These are phyloP conservation scores for Exserohilum rostratum DNA, from an alignment of 2,329 filamentous ascomycete species.

Conservation along the genomic window DNA sequence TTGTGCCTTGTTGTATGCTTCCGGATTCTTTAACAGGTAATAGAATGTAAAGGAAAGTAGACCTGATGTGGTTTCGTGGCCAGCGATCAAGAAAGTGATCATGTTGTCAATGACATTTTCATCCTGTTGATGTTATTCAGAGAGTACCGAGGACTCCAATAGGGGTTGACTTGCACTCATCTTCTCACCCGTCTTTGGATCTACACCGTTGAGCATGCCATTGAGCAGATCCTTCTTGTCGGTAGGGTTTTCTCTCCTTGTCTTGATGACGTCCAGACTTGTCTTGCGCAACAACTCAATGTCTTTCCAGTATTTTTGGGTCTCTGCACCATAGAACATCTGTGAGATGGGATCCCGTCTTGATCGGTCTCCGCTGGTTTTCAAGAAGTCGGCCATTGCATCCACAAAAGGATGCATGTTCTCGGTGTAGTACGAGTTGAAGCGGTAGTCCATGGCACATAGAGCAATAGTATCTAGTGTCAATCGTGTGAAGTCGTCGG, in stretches of 20 bases:
- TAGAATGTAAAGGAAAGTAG: slow-evolving; percentile 55
- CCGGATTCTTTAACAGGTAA: slow-evolving; percentile 60
- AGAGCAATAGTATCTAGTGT: slow-evolving; percentile 49
- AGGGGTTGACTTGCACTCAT: slow-evolving; percentile 48
- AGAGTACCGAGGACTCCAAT: no score
- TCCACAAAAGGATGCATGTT: slow-evolving; percentile 47
- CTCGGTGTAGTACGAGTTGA: slow-evolving; percentile 50
- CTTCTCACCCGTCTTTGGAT: slow-evolving; percentile 65
- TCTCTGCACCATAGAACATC: slow-evolving; percentile 44
- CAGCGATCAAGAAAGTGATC: slow-evolving; percentile 66
- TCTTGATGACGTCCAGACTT: slow-evolving; percentile 62
- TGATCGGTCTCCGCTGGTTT: slow-evolving; percentile 43
- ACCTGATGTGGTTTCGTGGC: slow-evolving; percentile 48
- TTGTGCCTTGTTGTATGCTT: slow-evolving; percentile 57
- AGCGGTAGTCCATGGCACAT: slow-evolving; percentile 51
- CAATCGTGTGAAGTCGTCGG: slow-evolving; percentile 48
- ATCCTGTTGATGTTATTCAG: slow-evolving; percentile 44
- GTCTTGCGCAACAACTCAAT: slow-evolving; percentile 62
- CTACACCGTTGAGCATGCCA: slow-evolving; percentile 63
- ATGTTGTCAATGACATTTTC: slow-evolving; percentile 71
- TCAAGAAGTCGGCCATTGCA: slow-evolving; percentile 48
- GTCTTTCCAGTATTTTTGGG: slow-evolving; percentile 59
- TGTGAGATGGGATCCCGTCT: slow-evolving; percentile 39
- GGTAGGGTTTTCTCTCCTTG: slow-evolving; percentile 60
- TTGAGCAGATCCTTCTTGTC: slow-evolving; percentile 67